These are phyloP conservation scores for Pythium guiyangense DNA, from an alignment of 352 stramenopile species.

Conservation along the genomic window DNA sequence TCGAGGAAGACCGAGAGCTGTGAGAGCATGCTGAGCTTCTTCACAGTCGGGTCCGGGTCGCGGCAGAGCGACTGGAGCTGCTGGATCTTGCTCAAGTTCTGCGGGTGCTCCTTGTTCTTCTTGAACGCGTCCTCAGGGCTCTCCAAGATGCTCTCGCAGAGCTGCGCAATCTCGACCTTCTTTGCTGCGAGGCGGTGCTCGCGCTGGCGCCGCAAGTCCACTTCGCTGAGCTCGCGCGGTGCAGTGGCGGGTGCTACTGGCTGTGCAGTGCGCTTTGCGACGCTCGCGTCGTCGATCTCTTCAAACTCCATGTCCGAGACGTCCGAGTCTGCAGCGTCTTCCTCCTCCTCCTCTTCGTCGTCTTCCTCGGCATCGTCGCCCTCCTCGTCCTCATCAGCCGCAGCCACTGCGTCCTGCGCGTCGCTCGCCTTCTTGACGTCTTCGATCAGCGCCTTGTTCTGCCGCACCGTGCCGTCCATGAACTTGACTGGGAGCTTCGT, in stretches of 20 bases:
- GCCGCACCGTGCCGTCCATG: conserved; percentile 78
- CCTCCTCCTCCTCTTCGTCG: conserved; percentile 17
- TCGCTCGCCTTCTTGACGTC: conserved; percentile 19
- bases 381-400: conserved; percentile 33
- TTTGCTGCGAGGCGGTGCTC: conserved; percentile 66
- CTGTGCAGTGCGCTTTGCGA: conserved; percentile 5
- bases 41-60: conserved; percentile 70
- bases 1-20: conserved; percentile 94
- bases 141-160: conserved; percentile 88
- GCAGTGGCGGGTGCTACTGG: not conserved
- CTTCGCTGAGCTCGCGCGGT: conserved; percentile 22
- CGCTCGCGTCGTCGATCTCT: conserved; percentile 36
- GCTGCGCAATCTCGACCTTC: conserved; percentile 85
- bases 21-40: conserved; percentile 90
- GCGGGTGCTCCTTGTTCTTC: conserved; percentile 80
- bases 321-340: conserved; percentile 52
- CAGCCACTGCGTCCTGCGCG: conserved; percentile 15
- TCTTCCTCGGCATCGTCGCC: conserved; percentile 31
- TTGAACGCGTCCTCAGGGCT: conserved; percentile 83
- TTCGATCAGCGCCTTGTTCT: conserved; percentile 67
- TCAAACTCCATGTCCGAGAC: conserved; percentile 84
- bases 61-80: conserved; percentile 65
- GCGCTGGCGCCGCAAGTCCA: conserved; percentile 67
- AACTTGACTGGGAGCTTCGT: conserved; percentile 84
- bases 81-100: conserved; percentile 77